Evolutionary conservation across 331 rosid species (phyloP).

Genomic region (Pyracantha coccinea): DNA sequence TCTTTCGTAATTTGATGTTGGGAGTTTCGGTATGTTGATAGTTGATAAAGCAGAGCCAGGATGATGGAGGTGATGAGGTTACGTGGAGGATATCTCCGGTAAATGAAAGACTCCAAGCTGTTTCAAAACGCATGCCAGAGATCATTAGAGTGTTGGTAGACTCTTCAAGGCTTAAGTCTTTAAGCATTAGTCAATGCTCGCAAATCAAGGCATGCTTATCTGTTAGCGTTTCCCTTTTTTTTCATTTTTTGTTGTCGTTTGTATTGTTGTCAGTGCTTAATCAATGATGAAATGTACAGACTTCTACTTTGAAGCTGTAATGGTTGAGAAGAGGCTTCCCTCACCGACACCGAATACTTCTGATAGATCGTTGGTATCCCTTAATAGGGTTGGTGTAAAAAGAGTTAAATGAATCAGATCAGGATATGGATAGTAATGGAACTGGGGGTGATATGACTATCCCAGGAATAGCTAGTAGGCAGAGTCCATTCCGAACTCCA

Average conservation of each 20-base stretch:
- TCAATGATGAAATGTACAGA: conserved; percentile 33
- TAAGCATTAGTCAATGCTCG: conserved; percentile 39
- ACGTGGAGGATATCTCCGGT: conserved; percentile 96
- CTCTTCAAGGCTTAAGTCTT: conserved; percentile 53
- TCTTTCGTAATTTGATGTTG: background rate
- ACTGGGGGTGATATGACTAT: conserved; percentile 18
- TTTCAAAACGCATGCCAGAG: conserved; percentile 67
- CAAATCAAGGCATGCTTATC: conserved; percentile 44
- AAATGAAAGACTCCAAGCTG: conserved; percentile 72
- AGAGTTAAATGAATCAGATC: conserved; percentile 39
- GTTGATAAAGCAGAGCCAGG: conserved; percentile 93
- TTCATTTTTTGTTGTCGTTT: background rate
- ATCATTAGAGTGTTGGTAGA: conserved; percentile 63
- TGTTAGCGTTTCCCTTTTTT: background rate
- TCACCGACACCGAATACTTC: conserved; percentile 34
- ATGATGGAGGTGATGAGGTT: conserved; percentile 72
- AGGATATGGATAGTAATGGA: conserved; percentile 18
- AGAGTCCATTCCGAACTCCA: conserved; percentile 88
- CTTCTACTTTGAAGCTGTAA: conserved; percentile 31
- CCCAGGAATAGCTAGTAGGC: conserved; percentile 23
- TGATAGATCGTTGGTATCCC: conserved; percentile 31
- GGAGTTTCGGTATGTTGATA: conserved; percentile 23
- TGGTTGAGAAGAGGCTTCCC: conserved; percentile 35
- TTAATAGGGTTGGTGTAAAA: conserved; percentile 40
- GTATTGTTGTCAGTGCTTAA: conserved; percentile 8